Percentiles rank a stretch among this genome's conserved stretches.
Evolutionary conservation across 176 grass and related monocot species (phyloP).

Genomic region (Neostapfia colusana): DNA sequence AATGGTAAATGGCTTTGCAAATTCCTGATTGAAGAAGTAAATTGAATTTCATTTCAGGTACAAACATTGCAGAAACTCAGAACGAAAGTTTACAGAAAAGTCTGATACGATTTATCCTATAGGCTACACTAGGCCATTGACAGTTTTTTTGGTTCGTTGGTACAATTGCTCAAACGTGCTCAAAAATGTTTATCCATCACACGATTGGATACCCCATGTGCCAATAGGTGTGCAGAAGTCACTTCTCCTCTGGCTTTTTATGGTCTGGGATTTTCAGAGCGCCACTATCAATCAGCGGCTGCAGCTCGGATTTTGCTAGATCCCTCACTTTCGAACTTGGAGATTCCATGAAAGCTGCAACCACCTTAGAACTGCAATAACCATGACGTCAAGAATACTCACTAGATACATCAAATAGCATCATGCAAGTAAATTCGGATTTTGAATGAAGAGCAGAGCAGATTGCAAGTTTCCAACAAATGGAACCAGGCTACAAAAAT

Average conservation of each 20-base stretch:
- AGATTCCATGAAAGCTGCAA: constrained; percentile 79
- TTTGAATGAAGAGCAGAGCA: too few relatives aligned
- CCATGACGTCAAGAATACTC: background rate
- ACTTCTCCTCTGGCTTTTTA: constrained; percentile 45
- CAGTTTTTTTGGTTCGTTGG: background rate
- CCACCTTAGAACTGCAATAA: constrained; percentile 69
- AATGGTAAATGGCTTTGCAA: background rate
- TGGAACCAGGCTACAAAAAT: background rate
- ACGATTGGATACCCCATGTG: background rate
- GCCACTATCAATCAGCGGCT: constrained; percentile 60
- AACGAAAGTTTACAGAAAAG: constrained; percentile 9
- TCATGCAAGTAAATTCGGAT: background rate
- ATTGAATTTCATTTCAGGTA: background rate
- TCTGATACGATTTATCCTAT: background rate
- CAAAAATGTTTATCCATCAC: background rate
- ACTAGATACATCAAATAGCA: background rate
- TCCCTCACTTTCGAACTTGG: constrained; percentile 54
- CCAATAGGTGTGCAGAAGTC: background rate
- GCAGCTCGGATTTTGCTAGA: constrained; percentile 60
- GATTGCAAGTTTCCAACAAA: background rate
- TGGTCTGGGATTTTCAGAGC: constrained; percentile 54
- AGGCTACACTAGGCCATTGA: background rate
- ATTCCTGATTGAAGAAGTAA: background rate
- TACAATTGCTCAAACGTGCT: background rate
- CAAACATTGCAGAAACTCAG: background rate